Base-by-base conservation (phyloP, 345 rosid species). In the Eutrema japonicum region DNA sequence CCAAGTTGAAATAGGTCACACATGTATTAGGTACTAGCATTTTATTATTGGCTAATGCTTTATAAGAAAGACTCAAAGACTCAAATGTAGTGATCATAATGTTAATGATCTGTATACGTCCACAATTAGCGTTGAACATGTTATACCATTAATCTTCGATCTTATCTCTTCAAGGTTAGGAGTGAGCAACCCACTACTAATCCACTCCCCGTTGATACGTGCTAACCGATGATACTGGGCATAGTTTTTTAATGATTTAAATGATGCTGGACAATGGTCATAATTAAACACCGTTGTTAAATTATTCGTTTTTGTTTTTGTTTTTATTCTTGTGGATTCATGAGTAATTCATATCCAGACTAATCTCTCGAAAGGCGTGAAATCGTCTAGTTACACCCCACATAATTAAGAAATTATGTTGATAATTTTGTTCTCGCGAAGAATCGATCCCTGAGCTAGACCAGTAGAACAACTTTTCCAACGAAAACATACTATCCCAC, bases 131-230 rank as follows among this genome's bases (percentile, higher is more conserved):
- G 32, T 14, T 30, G 61, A 27, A 58, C 41, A 8, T 49, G 66
- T 60, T 16, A 11, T 12, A 49, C 14, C 18, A 38, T 38, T 26
- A 38, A 8, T 26, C 18, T 38, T 38, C 27, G 37, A 41, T 51
- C 60, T 51, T 13, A 51, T 66, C 37, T 52, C 48, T 65, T 65
- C 56, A 9, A 37, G 46, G 46, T 35, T 35, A 14, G 38, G 40
- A 43, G n/a, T 58, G 18, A 37, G 18, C 14, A 37, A 48, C 60
- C 60, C 53, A 71, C 61, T 38, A 64, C 64, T 36, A 18, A 53
- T 54, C 56, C 64, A 72, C 70, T 54, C 35, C 56, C 4, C 56
- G 32, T 40, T 38, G 11, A 30, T 50, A 29, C 37, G 48, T 59
- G 47, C 32, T 10, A 10, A 59, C n/a, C n/a, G 30, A 36, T 57